Evolutionary conservation across 345 rosid species (phyloP).

Genomic region (Citrus australasica): DNA sequence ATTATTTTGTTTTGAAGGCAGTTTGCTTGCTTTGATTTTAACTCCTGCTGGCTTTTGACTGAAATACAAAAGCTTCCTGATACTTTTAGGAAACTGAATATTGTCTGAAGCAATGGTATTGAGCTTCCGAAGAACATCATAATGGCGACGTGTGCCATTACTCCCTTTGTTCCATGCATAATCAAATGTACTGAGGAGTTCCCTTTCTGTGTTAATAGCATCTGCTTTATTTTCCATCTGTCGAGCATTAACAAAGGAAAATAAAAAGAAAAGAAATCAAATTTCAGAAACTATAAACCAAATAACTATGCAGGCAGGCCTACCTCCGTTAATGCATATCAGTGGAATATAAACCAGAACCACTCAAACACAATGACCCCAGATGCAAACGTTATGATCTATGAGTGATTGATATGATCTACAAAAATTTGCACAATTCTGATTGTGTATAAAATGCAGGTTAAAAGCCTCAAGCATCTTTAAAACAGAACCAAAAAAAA

Average conservation of each 20-base stretch:
- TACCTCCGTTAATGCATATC: not conserved
- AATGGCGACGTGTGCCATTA: slow-evolving; percentile 62
- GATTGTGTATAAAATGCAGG: not conserved
- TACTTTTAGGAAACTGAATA: slow-evolving; percentile 24
- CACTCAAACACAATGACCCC: not conserved
- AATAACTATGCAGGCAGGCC: not conserved
- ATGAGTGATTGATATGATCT: not conserved
- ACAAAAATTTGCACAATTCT: not conserved
- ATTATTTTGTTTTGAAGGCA: slow-evolving; percentile 26
- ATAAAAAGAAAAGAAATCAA: not conserved
- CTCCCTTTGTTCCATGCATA: slow-evolving; percentile 93
- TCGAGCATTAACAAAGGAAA: slow-evolving; percentile 1
- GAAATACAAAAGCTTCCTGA: slow-evolving; percentile 33
- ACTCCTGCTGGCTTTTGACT: slow-evolving; percentile 51
- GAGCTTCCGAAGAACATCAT: slow-evolving; percentile 54
- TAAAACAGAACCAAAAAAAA: not conserved
- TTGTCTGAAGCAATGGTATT: slow-evolving; percentile 31
- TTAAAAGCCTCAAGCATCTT: not conserved
- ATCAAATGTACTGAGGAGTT: slow-evolving; percentile 61
- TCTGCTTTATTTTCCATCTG: slow-evolving; percentile 65
- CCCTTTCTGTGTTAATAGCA: slow-evolving; percentile 57
- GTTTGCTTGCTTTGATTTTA: slow-evolving; percentile 47
- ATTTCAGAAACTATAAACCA: not conserved
- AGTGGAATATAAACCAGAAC: not conserved
- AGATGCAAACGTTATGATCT: not conserved